phyloP scores from a whole-genome alignment of 2,329 filamentous ascomycete genomes.

The Grosmannia serpens region DNA sequence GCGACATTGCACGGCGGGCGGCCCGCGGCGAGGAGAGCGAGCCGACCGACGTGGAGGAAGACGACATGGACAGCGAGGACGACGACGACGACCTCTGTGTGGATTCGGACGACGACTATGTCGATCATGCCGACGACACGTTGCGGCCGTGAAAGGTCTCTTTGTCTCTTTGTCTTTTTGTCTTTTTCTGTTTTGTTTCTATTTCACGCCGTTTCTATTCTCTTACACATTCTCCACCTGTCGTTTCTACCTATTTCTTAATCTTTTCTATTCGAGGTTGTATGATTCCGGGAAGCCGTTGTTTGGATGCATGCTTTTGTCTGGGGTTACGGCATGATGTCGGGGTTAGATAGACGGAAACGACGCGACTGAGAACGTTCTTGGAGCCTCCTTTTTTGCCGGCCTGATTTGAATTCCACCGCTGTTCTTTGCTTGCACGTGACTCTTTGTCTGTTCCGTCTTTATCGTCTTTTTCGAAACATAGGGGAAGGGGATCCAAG shows the following conservation, averaged over 20 bases:
- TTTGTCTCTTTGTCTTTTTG: background rate
- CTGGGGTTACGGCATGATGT: background rate
- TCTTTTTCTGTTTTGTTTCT: background rate
- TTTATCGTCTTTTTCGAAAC: no score
- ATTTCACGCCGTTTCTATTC: background rate
- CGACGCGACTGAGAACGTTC: background rate
- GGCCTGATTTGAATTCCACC: no score
- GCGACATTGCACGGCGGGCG: constrained; percentile 38
- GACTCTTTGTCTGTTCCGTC: no score
- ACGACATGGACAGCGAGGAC: background rate
- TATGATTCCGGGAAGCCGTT: background rate
- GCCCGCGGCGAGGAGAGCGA: constrained; percentile 25
- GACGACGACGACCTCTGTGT: background rate
- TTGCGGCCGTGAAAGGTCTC: background rate
- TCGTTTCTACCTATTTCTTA: background rate
- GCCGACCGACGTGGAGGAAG: constrained; percentile 5
- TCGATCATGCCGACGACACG: background rate
- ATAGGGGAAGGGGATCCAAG: no score
- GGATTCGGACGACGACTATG: background rate
- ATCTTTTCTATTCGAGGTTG: background rate
- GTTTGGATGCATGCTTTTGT: background rate
- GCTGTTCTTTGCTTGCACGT: no score
- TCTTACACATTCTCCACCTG: background rate
- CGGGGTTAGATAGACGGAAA: background rate
- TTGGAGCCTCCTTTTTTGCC: background rate